phyloP scores from a whole-genome alignment of 306 rosid species.

The Pachyrhizus erosus region DNA sequence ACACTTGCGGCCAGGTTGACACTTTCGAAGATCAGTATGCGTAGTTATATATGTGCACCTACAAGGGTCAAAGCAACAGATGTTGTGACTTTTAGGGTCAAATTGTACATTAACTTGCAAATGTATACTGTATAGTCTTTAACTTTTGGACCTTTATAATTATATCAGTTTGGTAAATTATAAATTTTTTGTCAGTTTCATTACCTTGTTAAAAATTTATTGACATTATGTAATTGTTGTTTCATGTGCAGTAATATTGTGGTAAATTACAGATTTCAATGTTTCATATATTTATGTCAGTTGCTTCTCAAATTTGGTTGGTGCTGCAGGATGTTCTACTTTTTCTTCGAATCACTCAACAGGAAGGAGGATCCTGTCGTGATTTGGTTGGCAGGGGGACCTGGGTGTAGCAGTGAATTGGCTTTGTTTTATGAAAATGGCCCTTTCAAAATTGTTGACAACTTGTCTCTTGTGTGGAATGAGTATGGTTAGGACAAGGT shows the following conservation, averaged over 20 bases:
- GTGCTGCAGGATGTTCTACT: constrained; percentile 84
- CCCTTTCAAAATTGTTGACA: constrained; percentile 71
- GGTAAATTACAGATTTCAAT: constrained; percentile 14
- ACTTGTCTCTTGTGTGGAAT: constrained; percentile 88
- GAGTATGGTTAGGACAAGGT: constrained; percentile 96
- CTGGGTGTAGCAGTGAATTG: constrained; percentile 95
- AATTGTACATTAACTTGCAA: background rate
- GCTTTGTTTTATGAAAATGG: constrained; percentile 93
- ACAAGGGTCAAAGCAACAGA: background rate
- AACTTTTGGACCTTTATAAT: background rate
- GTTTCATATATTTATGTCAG: constrained; percentile 9
- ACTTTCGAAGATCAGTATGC: no score
- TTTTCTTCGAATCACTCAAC: constrained; percentile 85
- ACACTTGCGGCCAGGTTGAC: no score
- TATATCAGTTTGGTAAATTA: background rate
- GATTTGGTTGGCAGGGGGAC: constrained; percentile 96
- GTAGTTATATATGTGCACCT: background rate
- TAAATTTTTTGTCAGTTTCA: background rate
- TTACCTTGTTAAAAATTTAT: background rate
- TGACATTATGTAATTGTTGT: background rate
- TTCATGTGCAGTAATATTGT: background rate
- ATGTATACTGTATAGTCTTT: background rate
- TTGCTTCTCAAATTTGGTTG: constrained; percentile 26
- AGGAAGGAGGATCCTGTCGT: constrained; percentile 80
- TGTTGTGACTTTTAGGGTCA: background rate